These are phyloP conservation scores for Cladochytrium replicatum DNA, from an alignment of 192 early-diverging fungal genomes.

Conservation along the genomic window DNA sequence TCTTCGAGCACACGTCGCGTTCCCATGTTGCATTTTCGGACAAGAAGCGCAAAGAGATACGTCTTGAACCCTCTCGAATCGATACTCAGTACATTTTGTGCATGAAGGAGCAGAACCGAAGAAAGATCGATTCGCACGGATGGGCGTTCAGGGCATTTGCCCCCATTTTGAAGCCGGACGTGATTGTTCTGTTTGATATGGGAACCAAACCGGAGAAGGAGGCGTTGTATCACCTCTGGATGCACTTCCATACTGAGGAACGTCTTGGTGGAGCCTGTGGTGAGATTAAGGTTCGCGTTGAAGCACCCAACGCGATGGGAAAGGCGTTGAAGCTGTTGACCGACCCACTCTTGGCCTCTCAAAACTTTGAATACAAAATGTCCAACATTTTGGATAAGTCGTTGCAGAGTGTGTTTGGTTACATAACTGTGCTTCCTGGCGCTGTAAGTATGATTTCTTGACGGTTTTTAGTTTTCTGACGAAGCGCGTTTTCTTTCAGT, in stretches of 20 bases:
- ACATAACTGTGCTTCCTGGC: background rate
- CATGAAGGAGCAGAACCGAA: slow-evolving; percentile 3
- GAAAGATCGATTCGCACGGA: slow-evolving; percentile 49
- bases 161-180: slow-evolving; percentile 38
- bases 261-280: slow-evolving; percentile 52
- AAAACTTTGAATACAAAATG: slow-evolving; percentile 71
- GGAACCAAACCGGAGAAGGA: slow-evolving; percentile 41
- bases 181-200: slow-evolving; percentile 46
- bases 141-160: slow-evolving; percentile 54
- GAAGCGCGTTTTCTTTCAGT: background rate
- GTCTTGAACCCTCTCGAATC: background rate
- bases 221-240: slow-evolving; percentile 45
- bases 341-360: slow-evolving; percentile 54
- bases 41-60: slow-evolving; percentile 1
- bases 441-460: background rate
- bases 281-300: slow-evolving; percentile 41
- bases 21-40: slow-evolving; percentile 1
- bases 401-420: slow-evolving; percentile 1
- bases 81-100: slow-evolving; percentile 1
- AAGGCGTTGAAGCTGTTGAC: background rate
- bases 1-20: slow-evolving; percentile 1
- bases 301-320: background rate
- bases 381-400: slow-evolving; percentile 42
- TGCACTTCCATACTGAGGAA: slow-evolving; percentile 39
- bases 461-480: background rate